These are phyloP conservation scores for Flaveria ramosissima DNA, from an alignment of 129 eudicot species.

Conservation along the genomic window DNA sequence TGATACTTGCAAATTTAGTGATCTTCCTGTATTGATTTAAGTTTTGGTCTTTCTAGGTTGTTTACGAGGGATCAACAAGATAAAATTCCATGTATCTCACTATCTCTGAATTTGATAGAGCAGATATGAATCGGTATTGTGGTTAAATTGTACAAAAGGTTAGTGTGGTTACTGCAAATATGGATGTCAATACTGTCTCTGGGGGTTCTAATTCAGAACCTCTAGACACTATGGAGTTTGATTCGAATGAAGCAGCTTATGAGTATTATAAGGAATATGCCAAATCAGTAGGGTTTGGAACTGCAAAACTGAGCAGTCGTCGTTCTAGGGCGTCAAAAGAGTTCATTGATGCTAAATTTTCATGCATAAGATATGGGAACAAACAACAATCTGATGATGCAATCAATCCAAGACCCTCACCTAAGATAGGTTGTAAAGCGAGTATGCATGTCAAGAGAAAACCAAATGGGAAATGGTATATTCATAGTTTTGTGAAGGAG, in stretches of 20 bases:
- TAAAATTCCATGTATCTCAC: neutral
- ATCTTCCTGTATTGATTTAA: neutral
- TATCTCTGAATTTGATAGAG: neutral
- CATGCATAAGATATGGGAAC: constrained; percentile 90
- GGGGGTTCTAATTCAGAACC: constrained; percentile 47
- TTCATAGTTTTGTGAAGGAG: constrained; percentile 80
- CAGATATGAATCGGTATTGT: constrained; percentile 27
- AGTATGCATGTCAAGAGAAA: constrained; percentile 90
- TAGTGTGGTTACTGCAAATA: constrained; percentile 13
- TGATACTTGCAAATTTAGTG: neutral
- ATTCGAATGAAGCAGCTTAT: constrained; percentile 82
- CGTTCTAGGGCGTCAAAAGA: constrained; percentile 89
- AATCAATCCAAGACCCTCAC: constrained; percentile 89
- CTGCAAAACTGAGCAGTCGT: constrained; percentile 90
- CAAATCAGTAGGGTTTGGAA: constrained; percentile 84
- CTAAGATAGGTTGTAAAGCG: constrained; percentile 96
- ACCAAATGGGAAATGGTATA: constrained; percentile 74
- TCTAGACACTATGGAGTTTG: constrained; percentile 68
- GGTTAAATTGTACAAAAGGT: constrained; percentile 6
- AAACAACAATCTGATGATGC: constrained; percentile 98
- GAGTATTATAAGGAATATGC: constrained; percentile 85
- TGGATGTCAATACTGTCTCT: constrained; percentile 45
- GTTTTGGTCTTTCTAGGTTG: constrained; percentile 16
- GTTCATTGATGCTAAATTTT: constrained; percentile 92
- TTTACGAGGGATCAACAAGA: constrained; percentile 6